phyloP scores from a whole-genome alignment of 306 rosid genomes.

The Lathyrus sativus region DNA sequence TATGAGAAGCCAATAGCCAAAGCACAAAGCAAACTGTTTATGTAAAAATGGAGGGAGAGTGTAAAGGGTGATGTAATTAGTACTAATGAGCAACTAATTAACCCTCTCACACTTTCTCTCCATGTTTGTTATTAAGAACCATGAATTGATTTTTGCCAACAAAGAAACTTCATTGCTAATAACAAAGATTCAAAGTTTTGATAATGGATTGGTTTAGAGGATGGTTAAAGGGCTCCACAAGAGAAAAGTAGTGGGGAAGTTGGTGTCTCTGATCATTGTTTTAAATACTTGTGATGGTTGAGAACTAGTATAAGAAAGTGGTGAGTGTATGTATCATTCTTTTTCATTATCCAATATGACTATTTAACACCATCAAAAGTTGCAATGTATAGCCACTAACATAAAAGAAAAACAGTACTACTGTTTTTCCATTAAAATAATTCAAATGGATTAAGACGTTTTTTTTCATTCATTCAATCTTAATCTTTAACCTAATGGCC shows the following conservation, averaged over 20 bases:
- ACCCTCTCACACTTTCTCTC: slow-evolving; percentile 42
- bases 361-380: slow-evolving; percentile 45
- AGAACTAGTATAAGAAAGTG: slow-evolving; percentile 34
- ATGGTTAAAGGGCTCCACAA: slow-evolving; percentile 37
- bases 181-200: slow-evolving; percentile 42
- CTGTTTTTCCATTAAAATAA: slow-evolving; percentile 27
- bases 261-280: slow-evolving; percentile 45
- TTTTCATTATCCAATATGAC: slow-evolving; percentile 47
- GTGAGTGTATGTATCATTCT: slow-evolving; percentile 27
- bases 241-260: slow-evolving; percentile 51
- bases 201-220: slow-evolving; percentile 33
- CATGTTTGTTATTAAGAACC: slow-evolving; percentile 49
- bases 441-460: background rate
- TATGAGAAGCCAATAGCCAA: slow-evolving; percentile 49
- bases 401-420: slow-evolving; percentile 14
- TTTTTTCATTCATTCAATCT: slow-evolving; percentile 19
- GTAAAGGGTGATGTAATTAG: slow-evolving; percentile 22
- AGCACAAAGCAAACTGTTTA: slow-evolving; percentile 55
- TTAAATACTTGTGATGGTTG: slow-evolving; percentile 64
- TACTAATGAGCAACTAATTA: background rate
- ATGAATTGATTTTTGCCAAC: slow-evolving; percentile 52
- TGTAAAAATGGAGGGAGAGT: slow-evolving; percentile 33
- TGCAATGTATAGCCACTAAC: slow-evolving; percentile 33
- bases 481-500: slow-evolving; percentile 38
- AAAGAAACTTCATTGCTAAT: slow-evolving; percentile 44